A percentile compares a stretch with the other conserved stretches of the same genome.
phyloP scores from a whole-genome alignment of 2,329 filamentous ascomycete genomes.

The Periconia sp. region DNA sequence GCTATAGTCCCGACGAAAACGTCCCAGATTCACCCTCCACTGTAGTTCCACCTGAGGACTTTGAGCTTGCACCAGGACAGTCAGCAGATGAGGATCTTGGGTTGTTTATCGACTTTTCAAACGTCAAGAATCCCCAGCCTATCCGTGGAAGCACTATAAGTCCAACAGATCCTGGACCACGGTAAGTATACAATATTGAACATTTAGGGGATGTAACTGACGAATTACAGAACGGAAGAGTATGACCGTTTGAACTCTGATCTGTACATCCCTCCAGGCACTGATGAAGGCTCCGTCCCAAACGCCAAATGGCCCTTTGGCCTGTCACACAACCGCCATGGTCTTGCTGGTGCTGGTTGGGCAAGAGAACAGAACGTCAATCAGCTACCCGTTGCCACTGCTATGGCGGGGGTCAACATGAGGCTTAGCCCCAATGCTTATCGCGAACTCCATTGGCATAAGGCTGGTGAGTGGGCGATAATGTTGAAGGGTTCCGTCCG shows the following conservation, averaged over 20 bases:
- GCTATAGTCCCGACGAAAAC: constrained; percentile 36
- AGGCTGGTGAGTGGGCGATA: constrained; percentile 55
- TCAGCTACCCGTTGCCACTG: constrained; percentile 42
- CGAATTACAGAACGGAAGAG: constrained; percentile 25
- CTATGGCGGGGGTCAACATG: constrained; percentile 50
- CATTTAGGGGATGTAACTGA: constrained; percentile 3
- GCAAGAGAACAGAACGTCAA: constrained; percentile 45
- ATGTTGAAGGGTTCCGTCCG: constrained; percentile 58
- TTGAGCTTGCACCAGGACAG: constrained; percentile 41
- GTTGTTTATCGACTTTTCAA: constrained; percentile 42
- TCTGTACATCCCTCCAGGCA: constrained; percentile 42
- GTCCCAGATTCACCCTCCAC: constrained; percentile 33
- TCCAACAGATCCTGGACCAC: constrained; percentile 44
- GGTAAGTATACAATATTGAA: constrained; percentile 13
- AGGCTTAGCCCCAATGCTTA: constrained; percentile 52
- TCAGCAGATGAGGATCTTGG: constrained; percentile 40
- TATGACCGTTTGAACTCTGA: constrained; percentile 46
- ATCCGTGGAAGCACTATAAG: constrained; percentile 41
- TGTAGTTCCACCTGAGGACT: constrained; percentile 37
- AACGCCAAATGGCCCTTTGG: constrained; percentile 49
- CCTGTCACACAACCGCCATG: constrained; percentile 45
- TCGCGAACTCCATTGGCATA: constrained; percentile 66
- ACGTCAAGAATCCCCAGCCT: constrained; percentile 45
- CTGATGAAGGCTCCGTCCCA: constrained; percentile 41
- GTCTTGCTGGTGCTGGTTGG: constrained; percentile 43